These are phyloP conservation scores for Cyberlindnera subsufficiens DNA, from an alignment of 805 yeast genomes.

Conservation along the genomic window DNA sequence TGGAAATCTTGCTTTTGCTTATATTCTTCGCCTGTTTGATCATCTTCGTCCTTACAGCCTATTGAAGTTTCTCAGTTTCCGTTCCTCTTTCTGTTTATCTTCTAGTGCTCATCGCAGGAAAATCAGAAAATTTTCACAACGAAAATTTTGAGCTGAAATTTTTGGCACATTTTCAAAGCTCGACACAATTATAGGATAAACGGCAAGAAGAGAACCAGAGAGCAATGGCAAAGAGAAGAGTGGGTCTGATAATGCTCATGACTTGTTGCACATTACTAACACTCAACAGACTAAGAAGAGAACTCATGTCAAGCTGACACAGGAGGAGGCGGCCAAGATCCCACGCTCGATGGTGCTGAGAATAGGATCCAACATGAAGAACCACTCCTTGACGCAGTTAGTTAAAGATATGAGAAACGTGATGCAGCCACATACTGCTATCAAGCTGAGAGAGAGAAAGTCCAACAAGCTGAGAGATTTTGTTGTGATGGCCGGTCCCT, in stretches of 20 bases:
- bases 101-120: not conserved
- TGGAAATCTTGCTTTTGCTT: slow-evolving; percentile 9
- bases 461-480: slow-evolving; percentile 85
- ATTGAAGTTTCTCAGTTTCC: not conserved
- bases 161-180: slow-evolving; percentile 2
- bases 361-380: slow-evolving; percentile 69
- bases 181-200: not conserved
- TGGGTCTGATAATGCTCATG: slow-evolving; percentile 16
- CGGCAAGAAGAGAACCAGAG: not conserved
- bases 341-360: slow-evolving; percentile 95
- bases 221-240: slow-evolving; percentile 50
- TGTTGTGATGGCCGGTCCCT: slow-evolving; percentile 97
- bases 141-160: slow-evolving; percentile 4
- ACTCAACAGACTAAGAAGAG: slow-evolving; percentile 60
- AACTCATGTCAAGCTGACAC: slow-evolving; percentile 67
- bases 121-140: not conserved
- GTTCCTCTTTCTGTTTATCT: not conserved
- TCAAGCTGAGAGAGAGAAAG: slow-evolving; percentile 79
- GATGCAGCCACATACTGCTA: slow-evolving; percentile 97
- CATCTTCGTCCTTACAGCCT: not conserved
- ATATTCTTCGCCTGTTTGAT: not conserved
- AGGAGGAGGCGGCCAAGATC: slow-evolving; percentile 63
- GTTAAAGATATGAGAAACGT: slow-evolving; percentile 82
- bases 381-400: slow-evolving; percentile 76
- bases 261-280: slow-evolving; percentile 9